Percentiles rank a stretch among this genome's conserved stretches.
Conservation (phyloP, 2,329 filamentous ascomycete species). For the Cercospora nicotianae region DNA sequence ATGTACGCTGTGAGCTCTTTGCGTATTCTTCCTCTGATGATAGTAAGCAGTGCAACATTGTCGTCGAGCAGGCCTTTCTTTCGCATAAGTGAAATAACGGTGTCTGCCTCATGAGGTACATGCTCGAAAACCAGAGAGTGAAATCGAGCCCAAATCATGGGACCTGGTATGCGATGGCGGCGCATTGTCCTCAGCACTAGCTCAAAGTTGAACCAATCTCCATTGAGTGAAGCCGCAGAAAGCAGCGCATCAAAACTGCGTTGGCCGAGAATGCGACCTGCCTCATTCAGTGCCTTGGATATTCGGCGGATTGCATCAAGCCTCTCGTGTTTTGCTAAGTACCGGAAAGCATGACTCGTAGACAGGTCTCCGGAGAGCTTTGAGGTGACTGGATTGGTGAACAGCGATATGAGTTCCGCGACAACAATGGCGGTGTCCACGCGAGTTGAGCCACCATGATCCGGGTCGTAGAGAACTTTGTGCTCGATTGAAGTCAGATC, state of each 20-base stretch:
- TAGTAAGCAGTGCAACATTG: constrained; percentile 12
- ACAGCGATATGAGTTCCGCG: constrained; percentile 22
- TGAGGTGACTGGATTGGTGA: constrained; percentile 13
- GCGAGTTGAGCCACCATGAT: neutral
- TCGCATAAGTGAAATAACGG: constrained; percentile 29
- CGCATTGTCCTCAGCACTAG: constrained; percentile 32
- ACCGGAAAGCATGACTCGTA: constrained; percentile 26
- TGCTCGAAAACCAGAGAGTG: constrained; percentile 27
- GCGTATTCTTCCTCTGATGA: constrained; percentile 17
- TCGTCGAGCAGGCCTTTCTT: constrained; percentile 26
- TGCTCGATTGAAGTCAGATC: constrained; percentile 10
- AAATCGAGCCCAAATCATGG: constrained; percentile 31
- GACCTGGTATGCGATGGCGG: constrained; percentile 21
- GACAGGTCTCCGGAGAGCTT: constrained; percentile 26
- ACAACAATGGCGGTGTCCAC: neutral
- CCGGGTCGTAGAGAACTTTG: neutral
- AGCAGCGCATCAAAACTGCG: constrained; percentile 31
- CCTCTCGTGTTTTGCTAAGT: constrained; percentile 24
- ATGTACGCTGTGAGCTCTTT: constrained; percentile 26
- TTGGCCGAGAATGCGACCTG: constrained; percentile 18
- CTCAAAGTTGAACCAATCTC: constrained; percentile 34
- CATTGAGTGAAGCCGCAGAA: constrained; percentile 23
- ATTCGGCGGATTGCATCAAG: constrained; percentile 25
- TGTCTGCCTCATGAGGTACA: constrained; percentile 14
- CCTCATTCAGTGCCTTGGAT: constrained; percentile 22